phyloP scores from a whole-genome alignment of 176 grass and related monocot species.

The Alloteropsis semialata region DNA sequence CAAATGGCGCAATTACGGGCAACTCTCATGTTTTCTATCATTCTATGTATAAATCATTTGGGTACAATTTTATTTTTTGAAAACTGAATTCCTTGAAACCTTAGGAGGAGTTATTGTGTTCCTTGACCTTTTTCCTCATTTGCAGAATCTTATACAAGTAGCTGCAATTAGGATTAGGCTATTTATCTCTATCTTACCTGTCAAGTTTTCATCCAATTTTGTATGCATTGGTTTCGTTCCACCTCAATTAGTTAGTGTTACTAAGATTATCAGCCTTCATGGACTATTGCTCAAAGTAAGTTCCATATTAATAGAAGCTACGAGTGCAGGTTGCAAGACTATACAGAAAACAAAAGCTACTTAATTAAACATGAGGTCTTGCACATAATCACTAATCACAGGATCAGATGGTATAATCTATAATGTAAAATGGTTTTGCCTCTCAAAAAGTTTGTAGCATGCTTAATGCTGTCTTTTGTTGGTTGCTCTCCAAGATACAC shows the following conservation, averaged over 20 bases:
- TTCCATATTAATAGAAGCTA: not conserved
- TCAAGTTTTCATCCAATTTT: not conserved
- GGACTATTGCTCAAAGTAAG: slow-evolving; percentile 1
- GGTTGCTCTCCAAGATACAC: not conserved
- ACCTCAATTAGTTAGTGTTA: not conserved
- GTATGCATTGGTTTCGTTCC: slow-evolving; percentile 1
- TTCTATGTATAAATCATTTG: not conserved
- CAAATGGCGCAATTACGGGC: not conserved
- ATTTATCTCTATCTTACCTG: slow-evolving; percentile 8
- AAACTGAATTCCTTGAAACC: not conserved
- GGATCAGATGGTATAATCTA: not conserved
- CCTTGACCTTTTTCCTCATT: not conserved
- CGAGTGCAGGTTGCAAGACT: not conserved
- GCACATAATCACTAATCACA: not conserved
- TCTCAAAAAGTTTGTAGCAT: not conserved
- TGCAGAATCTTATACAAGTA: not conserved
- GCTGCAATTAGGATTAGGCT: not conserved
- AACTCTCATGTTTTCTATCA: not conserved
- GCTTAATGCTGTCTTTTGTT: slow-evolving; percentile 3
- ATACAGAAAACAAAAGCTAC: not conserved
- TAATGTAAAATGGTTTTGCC: not conserved
- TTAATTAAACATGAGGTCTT: not conserved
- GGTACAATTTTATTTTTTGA: not conserved
- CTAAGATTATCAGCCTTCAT: not conserved
- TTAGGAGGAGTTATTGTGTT: not conserved